Percentiles rank a stretch among this genome's conserved stretches.
Evolutionary conservation across 768 basidiomycete species (phyloP).

Genomic region (Mycena latifolia): DNA sequence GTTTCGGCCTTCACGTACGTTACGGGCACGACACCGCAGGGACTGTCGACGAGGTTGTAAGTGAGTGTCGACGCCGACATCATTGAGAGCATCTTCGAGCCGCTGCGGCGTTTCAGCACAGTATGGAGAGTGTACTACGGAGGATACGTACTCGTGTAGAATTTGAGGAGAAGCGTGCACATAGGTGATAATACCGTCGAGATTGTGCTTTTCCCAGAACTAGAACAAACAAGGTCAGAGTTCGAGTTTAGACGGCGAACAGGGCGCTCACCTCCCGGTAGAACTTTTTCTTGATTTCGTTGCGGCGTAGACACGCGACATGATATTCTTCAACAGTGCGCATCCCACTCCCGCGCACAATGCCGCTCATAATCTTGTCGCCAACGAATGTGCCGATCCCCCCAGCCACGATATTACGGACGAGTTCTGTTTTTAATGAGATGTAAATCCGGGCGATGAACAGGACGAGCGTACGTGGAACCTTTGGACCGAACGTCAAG

Average conservation of each 20-base stretch:
- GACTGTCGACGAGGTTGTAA: slow-evolving; percentile 39
- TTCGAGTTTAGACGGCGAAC: too few relatives aligned
- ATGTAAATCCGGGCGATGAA: too few relatives aligned
- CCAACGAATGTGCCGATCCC: slow-evolving; percentile 8
- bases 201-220: slow-evolving; percentile 26
- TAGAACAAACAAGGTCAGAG: background rate
- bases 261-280: slow-evolving; percentile 11
- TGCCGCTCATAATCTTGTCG: slow-evolving; percentile 13
- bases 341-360: slow-evolving; percentile 3
- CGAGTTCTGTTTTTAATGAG: slow-evolving; percentile 4
- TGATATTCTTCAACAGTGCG: slow-evolving; percentile 16
- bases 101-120: too few relatives aligned
- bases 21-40: slow-evolving; percentile 59
- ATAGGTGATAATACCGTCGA: slow-evolving; percentile 31
- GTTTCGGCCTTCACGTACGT: slow-evolving; percentile 49
- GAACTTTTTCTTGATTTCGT: slow-evolving; percentile 21
- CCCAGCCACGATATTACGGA: slow-evolving; percentile 1
- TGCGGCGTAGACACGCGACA: background rate
- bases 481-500: slow-evolving; percentile 19
- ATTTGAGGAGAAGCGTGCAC: slow-evolving; percentile 23
- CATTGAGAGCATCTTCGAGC: slow-evolving; percentile 14
- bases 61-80: slow-evolving; percentile 15
- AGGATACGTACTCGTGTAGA: slow-evolving; percentile 4
- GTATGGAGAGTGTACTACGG: too few relatives aligned
- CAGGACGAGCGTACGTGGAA: slow-evolving; percentile 12